Evolutionary conservation across 495 filamentous ascomycete genomes (phyloP), one percentile per base, ranked within the genome.

Genomic region (Arthonia radiata): DNA sequence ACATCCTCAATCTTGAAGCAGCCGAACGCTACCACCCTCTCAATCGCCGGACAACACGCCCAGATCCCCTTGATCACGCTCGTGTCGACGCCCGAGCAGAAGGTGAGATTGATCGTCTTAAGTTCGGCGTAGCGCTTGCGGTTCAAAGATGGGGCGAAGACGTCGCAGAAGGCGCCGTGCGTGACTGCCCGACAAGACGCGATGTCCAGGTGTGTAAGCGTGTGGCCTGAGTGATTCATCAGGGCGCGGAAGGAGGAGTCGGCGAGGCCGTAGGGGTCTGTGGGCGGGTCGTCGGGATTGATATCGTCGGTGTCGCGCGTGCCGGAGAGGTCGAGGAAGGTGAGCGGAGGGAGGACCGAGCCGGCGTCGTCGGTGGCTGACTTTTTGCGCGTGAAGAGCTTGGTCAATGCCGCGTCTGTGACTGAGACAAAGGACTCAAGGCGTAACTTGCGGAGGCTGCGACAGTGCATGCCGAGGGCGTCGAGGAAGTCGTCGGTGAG

Each of bases 111-210:
- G 18, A 90, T 49, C 30, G 71, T 59, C 25, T 45, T 44, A 21
- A 93, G 54, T 3, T 60, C 46, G 0, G 67, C 64, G 34, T 86
- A 93, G 4, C 34, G 31, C 22, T 44, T 53, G 26, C 57, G 59
- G 13, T 49, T 53, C 13, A 40, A 35, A n/a, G n/a, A n/a, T n/a
- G n/a, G n/a, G 2, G 55, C 52, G 38, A 91, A 93, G 5, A 71
- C 68, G 10, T 64, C 53, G 29, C 71, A 61, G 30, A 83, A 77
- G 0, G 71, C 64, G 12, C 56, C 52, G 25, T 52, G 49, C 4
- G 57, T 57, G 27, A 93, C 75, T 39, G 86, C 69, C 13, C 80
- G 67, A 40, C 80, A 90, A 5, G 67, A 78, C 9, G 69, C 52
- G 15, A 91, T 54, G 36, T 83, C 69, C 12, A 93, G 48, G 11